These are phyloP conservation scores for Scenedesmus sp. DNA, from an alignment of 163 green algal genomes.

Conservation along the genomic window DNA sequence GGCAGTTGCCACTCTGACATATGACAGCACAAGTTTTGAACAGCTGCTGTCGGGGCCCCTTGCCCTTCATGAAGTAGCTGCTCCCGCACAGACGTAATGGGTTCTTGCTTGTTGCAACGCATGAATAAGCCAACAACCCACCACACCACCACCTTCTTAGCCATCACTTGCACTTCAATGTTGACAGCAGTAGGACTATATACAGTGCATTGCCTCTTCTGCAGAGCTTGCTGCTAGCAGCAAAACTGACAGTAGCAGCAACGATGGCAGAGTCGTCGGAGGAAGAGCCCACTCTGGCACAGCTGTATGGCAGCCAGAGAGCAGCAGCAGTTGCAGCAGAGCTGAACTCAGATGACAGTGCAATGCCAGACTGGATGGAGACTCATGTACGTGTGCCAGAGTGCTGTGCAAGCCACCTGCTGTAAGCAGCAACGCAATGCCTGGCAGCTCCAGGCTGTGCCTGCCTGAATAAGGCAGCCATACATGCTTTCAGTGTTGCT, in stretches of 20 bases:
- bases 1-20: not conserved
- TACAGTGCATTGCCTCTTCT: not conserved
- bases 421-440: too few species aligned
- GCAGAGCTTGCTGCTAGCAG: not conserved
- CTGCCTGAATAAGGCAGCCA: too few species aligned
- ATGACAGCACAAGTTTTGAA: not conserved
- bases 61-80: not conserved
- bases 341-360: constrained; percentile 26
- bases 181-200: not conserved
- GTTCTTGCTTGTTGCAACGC: not conserved
- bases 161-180: not conserved
- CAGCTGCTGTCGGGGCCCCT: not conserved
- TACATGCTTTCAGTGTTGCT: not conserved
- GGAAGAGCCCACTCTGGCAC: not conserved
- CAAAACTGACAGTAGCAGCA: not conserved
- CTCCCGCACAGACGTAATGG: not conserved
- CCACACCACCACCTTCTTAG: not conserved
- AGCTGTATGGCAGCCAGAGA: not conserved
- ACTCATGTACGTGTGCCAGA: not conserved
- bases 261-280: not conserved
- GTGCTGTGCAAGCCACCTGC: too few species aligned
- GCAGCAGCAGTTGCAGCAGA: not conserved
- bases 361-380: constrained; percentile 40
- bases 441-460: not conserved
- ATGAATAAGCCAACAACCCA: too few species aligned